These are phyloP conservation scores for Penicillium riverlandense DNA, from an alignment of 495 filamentous ascomycete species.

Conservation along the genomic window DNA sequence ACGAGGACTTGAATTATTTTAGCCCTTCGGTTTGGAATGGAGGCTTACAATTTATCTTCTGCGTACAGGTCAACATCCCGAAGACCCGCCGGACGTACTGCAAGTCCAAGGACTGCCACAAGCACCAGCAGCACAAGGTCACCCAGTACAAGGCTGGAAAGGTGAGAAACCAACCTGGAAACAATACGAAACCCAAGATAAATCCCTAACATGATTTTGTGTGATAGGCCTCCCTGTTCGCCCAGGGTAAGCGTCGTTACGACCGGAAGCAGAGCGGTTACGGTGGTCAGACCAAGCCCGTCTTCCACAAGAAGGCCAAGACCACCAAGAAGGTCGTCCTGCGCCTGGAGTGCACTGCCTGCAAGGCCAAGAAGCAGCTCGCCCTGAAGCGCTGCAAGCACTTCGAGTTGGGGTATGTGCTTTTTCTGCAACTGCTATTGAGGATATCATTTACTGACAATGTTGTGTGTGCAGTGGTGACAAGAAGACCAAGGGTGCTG, in stretches of 20 bases:
- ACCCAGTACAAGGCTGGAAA: slow-evolving; percentile 97
- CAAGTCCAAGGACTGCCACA: slow-evolving; percentile 90
- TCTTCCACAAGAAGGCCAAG: slow-evolving; percentile 99
- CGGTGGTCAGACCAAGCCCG: slow-evolving; percentile 99
- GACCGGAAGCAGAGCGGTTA: slow-evolving; percentile 99
- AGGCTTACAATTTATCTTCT: slow-evolving; percentile 19
- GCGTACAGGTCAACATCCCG: slow-evolving; percentile 71
- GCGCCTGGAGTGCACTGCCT: slow-evolving; percentile 87
- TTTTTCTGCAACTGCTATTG: not conserved
- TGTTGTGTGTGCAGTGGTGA: slow-evolving; percentile 68
- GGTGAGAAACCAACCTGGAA: slow-evolving; percentile 34
- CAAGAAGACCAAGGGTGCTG: slow-evolving; percentile 99
- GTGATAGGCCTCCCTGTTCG: slow-evolving; percentile 76
- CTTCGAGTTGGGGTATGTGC: slow-evolving; percentile 93
- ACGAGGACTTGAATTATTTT: not conserved
- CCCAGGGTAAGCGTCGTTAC: slow-evolving; percentile 99
- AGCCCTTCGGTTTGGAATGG: slow-evolving; percentile 6
- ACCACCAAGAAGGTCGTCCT: slow-evolving; percentile 99
- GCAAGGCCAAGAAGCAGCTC: slow-evolving; percentile 98
- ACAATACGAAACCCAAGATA: too few species aligned
- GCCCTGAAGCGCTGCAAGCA: slow-evolving; percentile 99
- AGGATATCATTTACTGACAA: not conserved
- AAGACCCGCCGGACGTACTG: slow-evolving; percentile 92
- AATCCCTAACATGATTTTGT: slow-evolving; percentile 1
- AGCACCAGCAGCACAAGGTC: slow-evolving; percentile 92